These are phyloP conservation scores for Athelia psychrophila DNA, from an alignment of 1,284 basidiomycete species.

Conservation along the genomic window DNA sequence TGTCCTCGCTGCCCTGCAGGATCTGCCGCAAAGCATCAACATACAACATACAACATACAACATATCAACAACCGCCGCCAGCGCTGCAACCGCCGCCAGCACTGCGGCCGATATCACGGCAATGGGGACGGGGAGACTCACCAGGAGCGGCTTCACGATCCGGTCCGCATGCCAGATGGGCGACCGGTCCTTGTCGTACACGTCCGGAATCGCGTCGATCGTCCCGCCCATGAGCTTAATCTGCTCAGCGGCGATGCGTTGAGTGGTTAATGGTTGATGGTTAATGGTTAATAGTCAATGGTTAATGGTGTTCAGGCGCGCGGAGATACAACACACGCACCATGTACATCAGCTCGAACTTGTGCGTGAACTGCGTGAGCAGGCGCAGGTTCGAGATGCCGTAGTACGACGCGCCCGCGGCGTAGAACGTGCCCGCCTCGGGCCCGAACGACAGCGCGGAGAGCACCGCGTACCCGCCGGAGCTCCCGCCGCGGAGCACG, in stretches of 20 bases:
- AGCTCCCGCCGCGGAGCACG: constrained; percentile 57
- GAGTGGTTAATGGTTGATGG: too few relatives aligned
- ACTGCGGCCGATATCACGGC: too few relatives aligned
- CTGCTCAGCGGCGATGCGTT: too few relatives aligned
- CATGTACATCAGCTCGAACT: constrained; percentile 45
- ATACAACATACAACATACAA: not conserved
- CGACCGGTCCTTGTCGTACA: constrained; percentile 42
- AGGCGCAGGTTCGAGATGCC: constrained; percentile 53
- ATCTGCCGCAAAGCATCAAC: constrained; percentile 26
- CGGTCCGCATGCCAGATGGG: constrained; percentile 48
- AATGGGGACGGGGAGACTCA: constrained; percentile 25
- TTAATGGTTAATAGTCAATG: too few relatives aligned
- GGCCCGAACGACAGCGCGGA: constrained; percentile 39
- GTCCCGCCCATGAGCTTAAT: constrained; percentile 57
- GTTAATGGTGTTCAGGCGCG: too few relatives aligned
- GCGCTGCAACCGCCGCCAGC: too few relatives aligned
- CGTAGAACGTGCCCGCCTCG: constrained; percentile 32
- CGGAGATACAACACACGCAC: too few relatives aligned
- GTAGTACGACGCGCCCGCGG: constrained; percentile 47
- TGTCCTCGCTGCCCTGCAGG: constrained; percentile 51
- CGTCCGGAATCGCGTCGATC: constrained; percentile 37
- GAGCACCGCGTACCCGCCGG: constrained; percentile 63
- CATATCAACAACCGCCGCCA: too few relatives aligned
- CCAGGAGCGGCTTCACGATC: constrained; percentile 50
- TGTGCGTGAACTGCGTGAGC: constrained; percentile 60